Base-by-base conservation (phyloP, 495 filamentous ascomycete species). In the Tuber magnatum region DNA sequence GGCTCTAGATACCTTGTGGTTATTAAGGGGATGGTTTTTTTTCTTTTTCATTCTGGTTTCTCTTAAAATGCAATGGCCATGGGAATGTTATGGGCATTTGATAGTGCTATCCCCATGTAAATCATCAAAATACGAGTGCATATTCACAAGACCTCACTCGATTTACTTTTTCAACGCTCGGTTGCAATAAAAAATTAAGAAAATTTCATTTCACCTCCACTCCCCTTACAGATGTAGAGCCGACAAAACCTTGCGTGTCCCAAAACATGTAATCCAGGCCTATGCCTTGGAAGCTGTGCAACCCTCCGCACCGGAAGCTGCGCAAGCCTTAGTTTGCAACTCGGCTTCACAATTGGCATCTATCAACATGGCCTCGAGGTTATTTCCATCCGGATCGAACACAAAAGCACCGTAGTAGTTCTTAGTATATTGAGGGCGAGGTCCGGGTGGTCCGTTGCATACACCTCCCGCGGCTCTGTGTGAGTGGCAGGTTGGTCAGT, bases 361-460 rank as follows among this genome's bases (percentile, higher is more conserved):
- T 3, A 65, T 65, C 18, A 18, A 75, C 28, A 73, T 42, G 0
- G 69, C 68, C 41, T 75, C 73, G 68, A 75, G 42, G 51, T 75
- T 75, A 40, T 70, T 41, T 39, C 73, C 73, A 14, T 75, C 73
- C 8, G 69, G 69, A 39, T 75, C 73, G 14, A 24, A 16, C 38
- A 75, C 73, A 16, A 75, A 75, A 70, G 73, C 69, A 1, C 38
- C 73, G n/a, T 75, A 75, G 39, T 75, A 75, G 28, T 3, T 73
- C 28, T 48, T 73, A 14, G 28, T 39, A 39, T 75, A 75, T 44
- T 73, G 35, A n/a, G 39, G 28, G 16, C 73, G 39, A 18, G 71
- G 41, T 35, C 73, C 73, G n/a, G 73, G 73, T 5, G 68, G 68
- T n/a, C 73, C 73, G 22, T 75, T 75, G 71, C 73, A 75, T 38